Percentiles rank a stretch among this genome's conserved stretches.
phyloP scores from a whole-genome alignment of 176 grass and related monocot genomes.

The Avena eriantha region DNA sequence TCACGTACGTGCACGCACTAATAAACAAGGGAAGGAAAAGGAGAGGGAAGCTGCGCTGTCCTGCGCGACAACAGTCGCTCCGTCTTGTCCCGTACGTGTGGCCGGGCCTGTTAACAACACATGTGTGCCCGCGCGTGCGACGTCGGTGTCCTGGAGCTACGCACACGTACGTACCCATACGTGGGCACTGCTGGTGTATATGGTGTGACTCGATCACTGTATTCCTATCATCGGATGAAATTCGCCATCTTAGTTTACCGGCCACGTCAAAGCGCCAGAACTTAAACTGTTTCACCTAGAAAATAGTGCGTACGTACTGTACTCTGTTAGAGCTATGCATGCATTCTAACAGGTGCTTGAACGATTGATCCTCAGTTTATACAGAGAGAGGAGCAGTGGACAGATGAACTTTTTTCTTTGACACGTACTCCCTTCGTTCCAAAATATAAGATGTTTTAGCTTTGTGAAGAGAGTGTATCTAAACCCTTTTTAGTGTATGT shows the following conservation, averaged over 20 bases:
- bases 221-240: background rate
- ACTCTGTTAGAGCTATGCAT: background rate
- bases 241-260: background rate
- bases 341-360: background rate
- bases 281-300: too few relatives aligned
- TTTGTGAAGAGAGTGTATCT: too few relatives aligned
- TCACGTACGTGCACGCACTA: slow-evolving; percentile 16
- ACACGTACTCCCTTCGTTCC: too few relatives aligned
- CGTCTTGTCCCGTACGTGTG: background rate
- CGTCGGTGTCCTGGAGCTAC: background rate
- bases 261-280: background rate
- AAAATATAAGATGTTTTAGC: too few relatives aligned
- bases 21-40: background rate
- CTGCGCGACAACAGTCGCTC: background rate
- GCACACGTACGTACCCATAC: background rate
- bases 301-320: too few relatives aligned
- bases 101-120: background rate
- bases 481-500: too few relatives aligned
- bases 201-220: too few relatives aligned
- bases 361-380: background rate
- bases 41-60: background rate
- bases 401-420: background rate
- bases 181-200: too few relatives aligned
- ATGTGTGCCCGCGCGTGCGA: background rate
- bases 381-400: background rate